phyloP scores from a whole-genome alignment of 805 yeast species.

The Zygosaccharomyces siamensis region DNA sequence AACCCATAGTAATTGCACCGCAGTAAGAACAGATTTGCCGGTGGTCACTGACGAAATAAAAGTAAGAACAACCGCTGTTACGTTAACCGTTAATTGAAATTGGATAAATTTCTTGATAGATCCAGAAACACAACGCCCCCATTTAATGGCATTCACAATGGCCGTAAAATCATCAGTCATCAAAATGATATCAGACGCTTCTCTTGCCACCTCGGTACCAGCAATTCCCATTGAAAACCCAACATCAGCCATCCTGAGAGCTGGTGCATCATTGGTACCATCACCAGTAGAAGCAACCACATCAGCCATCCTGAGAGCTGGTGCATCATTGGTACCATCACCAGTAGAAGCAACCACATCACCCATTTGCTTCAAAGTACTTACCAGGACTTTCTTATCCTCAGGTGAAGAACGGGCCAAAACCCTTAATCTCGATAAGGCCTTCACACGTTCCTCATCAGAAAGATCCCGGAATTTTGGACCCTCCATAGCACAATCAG shows the following conservation, averaged over 20 bases:
- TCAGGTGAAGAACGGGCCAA: conserved; percentile 95
- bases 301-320: conserved; percentile 86
- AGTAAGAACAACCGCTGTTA: conserved; percentile 92
- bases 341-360: conserved; percentile 99
- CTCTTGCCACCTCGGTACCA: conserved; percentile 98
- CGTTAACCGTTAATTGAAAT: conserved; percentile 92
- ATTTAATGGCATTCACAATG: conserved; percentile 92
- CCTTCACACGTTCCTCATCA: conserved; percentile 47
- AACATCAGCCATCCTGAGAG: conserved; percentile 91
- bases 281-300: conserved; percentile 99
- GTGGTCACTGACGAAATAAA: conserved; percentile 91
- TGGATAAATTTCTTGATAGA: conserved; percentile 95
- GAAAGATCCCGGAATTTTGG: conserved; percentile 74
- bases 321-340: conserved; percentile 99
- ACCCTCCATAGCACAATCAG: conserved; percentile 81
- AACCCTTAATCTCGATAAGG: conserved; percentile 75
- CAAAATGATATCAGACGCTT: conserved; percentile 86
- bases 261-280: conserved; percentile 99
- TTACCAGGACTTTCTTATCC: conserved; percentile 84
- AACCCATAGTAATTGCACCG: conserved; percentile 96
- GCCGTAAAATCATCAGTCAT: conserved; percentile 94
- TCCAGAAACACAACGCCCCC: conserved; percentile 97
- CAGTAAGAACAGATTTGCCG: conserved; percentile 85
- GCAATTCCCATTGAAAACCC: conserved; percentile 98
- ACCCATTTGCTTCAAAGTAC: conserved; percentile 68